Evolutionary conservation across 2,329 filamentous ascomycete species (phyloP), one percentile per base, ranked within the genome.

Genomic region (Aspergillus spinulosporus): DNA sequence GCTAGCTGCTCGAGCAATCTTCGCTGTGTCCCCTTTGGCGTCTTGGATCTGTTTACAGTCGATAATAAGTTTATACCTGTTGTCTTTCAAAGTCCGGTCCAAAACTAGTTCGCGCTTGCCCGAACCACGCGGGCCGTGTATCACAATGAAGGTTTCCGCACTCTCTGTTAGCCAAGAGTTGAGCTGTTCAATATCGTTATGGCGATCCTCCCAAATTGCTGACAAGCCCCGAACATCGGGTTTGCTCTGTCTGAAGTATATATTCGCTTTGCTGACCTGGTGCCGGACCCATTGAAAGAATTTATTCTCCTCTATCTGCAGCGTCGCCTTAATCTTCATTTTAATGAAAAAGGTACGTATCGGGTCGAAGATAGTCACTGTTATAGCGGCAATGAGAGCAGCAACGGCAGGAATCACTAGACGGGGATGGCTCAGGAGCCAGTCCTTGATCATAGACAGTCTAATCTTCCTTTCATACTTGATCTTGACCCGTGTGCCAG

Each of bases 31-130:
- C 4, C 94, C 92, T 53, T 89, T 85, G 1, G 93, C 92, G 72
- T 97, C 93, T 57, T 93, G 88, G 8, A 97, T 90, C 1, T 89
- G 88, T 71, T 96, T 96, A 78, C 93, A 97, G 74, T 99, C 94
- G 45, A 97, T 84, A 3, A 95, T 79, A 2, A 97, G 78, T 46
- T 93, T 90, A 62, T 95, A 86, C 61, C 84, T 86, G 44, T 88
- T 85, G 5, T 85, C 84, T 61, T 88, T 85, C n/a, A 97, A 79
- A 0, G 90, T 89, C 72, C 96, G 89, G 42, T 96, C 89, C 57
- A 96, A 72, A 2, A 97, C 87, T 9, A 97, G 82, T 64, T 97
- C 92, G 60, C 85, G 87, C 75, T 97, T 97, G 1, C 92, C 94
- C 0, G 91, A 95, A 5, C 93, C 94, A 50, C 92, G 85, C 3